Evolutionary conservation across 2,329 filamentous ascomycete species (phyloP), one percentile per base, ranked within the genome.

Genomic region (Trichoderma atroviride): DNA sequence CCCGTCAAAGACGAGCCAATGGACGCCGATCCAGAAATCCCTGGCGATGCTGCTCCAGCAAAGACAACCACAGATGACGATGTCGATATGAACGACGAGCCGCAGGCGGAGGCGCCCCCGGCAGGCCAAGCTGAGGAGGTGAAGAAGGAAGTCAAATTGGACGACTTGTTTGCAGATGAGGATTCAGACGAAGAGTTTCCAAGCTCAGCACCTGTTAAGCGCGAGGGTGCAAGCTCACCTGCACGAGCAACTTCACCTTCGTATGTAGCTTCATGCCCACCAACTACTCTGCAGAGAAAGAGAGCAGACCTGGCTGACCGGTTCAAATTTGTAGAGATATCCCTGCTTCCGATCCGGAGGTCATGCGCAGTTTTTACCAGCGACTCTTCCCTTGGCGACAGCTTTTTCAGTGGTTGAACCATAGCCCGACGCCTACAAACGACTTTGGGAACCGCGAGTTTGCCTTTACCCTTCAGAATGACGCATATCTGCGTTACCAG

Each of bases 321-420:
- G 5, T 13, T 29, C 59, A 24, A 3, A 43, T 35, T 2, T 24
- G 1, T 27, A 82, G 80, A 59, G 79, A 80, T 59, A 66, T 77
- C 9, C 70, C 79, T 47, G 84, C 87, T 53, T 92, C 89, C 50
- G 93, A 97, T 74, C 89, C 92, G 1, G 92, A 94, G 76, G 87
- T 96, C 13, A 94, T 98, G 89, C 89, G 92, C 75, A 92, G 91
- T 72, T 99, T 97, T 83, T 99, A 99, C 79, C 92, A 97, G 77
- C 92, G 96, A 59, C 85, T 99, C 47, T 98, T 98, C 75, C 96
- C 96, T 5, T 99, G 97, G 85, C 89, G 94, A 70, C 91, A 93
- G 71, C 89, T 98, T 24, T 99, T 97, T 81, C 94, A 97, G 79
- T 99, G 96, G 96, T 88, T 99, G 59, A 99, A 98, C 78, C 96